phyloP scores from a whole-genome alignment of 2,329 filamentous ascomycete species.

The Neopestalotiopsis rosae region DNA sequence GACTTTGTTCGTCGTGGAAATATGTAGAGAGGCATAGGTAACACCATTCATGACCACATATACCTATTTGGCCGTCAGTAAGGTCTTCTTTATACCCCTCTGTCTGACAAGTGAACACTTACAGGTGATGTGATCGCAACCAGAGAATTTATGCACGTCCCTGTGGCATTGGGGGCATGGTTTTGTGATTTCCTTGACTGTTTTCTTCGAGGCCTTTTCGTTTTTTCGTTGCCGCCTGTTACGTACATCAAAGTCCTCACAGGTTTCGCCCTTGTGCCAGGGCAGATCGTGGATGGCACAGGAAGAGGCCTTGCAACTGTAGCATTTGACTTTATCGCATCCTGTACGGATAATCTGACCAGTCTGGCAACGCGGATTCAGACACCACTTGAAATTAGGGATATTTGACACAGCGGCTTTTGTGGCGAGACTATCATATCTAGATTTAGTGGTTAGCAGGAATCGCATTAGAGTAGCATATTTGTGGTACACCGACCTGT shows the following conservation, averaged over 20 bases:
- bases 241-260: conserved; percentile 41
- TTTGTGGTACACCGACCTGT: conserved; percentile 20
- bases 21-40: conserved; percentile 42
- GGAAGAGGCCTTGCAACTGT: conserved; percentile 35
- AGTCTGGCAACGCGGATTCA: conserved; percentile 40
- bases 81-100: background rate
- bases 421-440: conserved; percentile 42
- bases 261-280: conserved; percentile 44
- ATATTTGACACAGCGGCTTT: conserved; percentile 35
- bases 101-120: conserved; percentile 24
- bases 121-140: conserved; percentile 50
- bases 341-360: conserved; percentile 41
- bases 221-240: conserved; percentile 33
- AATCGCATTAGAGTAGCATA: background rate
- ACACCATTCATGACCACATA: conserved; percentile 47
- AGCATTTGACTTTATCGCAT: conserved; percentile 40
- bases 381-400: conserved; percentile 43
- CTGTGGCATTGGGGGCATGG: conserved; percentile 42
- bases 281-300: conserved; percentile 42
- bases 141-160: conserved; percentile 40
- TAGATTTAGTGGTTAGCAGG: too few relatives aligned
- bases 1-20: conserved; percentile 29
- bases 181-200: conserved; percentile 38
- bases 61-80: conserved; percentile 23
- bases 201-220: conserved; percentile 39